Conservation (phyloP, 169 alveolate genomes). For the Prorocentrum cordatum region DNA sequence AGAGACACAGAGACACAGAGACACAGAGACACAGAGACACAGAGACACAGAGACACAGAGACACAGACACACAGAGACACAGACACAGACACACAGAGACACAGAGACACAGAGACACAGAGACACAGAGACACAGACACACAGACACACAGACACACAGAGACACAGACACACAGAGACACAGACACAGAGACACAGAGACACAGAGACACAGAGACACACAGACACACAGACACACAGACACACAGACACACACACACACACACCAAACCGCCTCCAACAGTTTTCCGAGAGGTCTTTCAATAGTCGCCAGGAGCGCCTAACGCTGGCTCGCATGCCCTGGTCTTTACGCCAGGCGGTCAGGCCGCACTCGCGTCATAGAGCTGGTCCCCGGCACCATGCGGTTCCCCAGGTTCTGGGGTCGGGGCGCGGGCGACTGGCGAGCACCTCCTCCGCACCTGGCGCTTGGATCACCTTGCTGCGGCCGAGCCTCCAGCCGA, state of each 20-base stretch:
- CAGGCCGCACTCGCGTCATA: no score
- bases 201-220: slow-evolving; percentile 3
- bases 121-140: not conserved
- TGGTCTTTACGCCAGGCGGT: no score
- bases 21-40: not conserved
- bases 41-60: not conserved
- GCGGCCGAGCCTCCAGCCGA: no score
- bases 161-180: slow-evolving; percentile 6
- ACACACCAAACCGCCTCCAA: not conserved
- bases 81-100: not conserved
- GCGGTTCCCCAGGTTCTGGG: no score
- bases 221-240: slow-evolving; percentile 15
- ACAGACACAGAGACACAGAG: slow-evolving; percentile 14
- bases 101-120: not conserved
- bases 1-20: not conserved
- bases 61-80: not conserved
- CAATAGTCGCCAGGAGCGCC: no score
- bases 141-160: slow-evolving; percentile 18
- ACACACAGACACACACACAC: slow-evolving; percentile 19
- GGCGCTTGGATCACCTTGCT: no score
- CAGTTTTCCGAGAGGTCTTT: no score
- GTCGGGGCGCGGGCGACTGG: no score
- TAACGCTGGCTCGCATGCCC: no score
- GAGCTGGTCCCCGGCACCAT: no score
- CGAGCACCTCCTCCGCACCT: no score